These are phyloP conservation scores for Bothriochloa decipiens DNA, from an alignment of 176 grass and related monocot genomes.

Conservation along the genomic window DNA sequence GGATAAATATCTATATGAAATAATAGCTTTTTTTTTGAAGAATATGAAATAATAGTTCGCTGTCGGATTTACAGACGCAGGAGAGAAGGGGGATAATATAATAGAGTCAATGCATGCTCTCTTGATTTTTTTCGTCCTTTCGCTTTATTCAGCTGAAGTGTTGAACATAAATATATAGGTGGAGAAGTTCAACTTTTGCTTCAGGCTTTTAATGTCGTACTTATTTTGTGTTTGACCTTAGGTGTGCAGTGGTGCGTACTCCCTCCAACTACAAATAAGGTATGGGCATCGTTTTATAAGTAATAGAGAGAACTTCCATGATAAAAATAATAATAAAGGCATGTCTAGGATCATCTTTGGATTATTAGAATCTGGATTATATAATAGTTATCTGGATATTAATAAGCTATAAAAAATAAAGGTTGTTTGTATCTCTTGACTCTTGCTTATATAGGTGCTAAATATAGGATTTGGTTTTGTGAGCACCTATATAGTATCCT, in stretches of 20 bases:
- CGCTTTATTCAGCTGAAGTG: neutral
- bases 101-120: neutral
- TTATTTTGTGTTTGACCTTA: conserved; percentile 23
- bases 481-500: too few relatives aligned
- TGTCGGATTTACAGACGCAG: conserved; percentile 28
- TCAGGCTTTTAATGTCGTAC: neutral
- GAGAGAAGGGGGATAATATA: neutral
- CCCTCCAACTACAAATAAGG: neutral
- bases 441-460: too few relatives aligned
- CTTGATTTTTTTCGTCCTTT: neutral
- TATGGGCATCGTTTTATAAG: too few relatives aligned
- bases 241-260: neutral
- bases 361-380: neutral
- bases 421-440: too few relatives aligned
- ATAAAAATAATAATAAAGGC: neutral
- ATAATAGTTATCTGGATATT: too few relatives aligned
- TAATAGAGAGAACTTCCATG: too few relatives aligned
- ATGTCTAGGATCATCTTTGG: neutral
- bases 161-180: neutral
- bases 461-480: too few relatives aligned
- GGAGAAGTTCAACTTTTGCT: conserved; percentile 2
- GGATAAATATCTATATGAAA: neutral
- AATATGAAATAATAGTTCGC: neutral
- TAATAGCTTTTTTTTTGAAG: too few relatives aligned
- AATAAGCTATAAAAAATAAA: too few relatives aligned